Conservation (phyloP, 257 asterid species). For the Orobanche coerulescens region DNA sequence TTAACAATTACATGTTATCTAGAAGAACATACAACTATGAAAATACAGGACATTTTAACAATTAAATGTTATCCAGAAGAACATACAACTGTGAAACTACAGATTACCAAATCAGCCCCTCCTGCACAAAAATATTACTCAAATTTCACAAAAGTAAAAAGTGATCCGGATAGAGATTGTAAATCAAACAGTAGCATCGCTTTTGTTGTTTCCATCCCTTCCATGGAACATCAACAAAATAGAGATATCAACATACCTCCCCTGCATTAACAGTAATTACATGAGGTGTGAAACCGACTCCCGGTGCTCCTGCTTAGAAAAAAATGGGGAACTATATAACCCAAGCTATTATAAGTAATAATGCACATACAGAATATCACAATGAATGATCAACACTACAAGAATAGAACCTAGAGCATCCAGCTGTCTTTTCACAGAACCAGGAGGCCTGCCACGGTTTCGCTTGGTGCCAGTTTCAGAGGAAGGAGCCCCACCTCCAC, state of each 20-base stretch:
- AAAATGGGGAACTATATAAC: neutral
- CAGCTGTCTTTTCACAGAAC: conserved; percentile 38
- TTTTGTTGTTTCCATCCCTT: no score
- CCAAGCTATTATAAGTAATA: neutral
- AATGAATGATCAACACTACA: neutral
- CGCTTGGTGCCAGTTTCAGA: conserved; percentile 32
- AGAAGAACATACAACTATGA: no score
- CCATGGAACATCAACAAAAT: neutral
- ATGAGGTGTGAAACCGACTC: conserved; percentile 46
- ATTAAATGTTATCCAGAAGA: no score
- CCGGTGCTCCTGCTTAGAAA: conserved; percentile 33
- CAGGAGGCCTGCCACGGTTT: conserved; percentile 45
- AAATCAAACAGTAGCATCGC: no score
- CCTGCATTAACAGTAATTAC: conserved; percentile 34
- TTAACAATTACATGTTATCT: no score
- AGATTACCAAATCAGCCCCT: no score
- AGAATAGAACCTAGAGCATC: conserved; percentile 36
- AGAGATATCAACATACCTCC: conserved; percentile 26
- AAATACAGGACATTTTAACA: neutral
- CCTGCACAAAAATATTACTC: no score
- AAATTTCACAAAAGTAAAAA: no score
- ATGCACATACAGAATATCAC: neutral
- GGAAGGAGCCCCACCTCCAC: conserved; percentile 28
- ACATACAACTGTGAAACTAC: no score
- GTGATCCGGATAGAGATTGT: no score